phyloP scores from a whole-genome alignment of 805 yeast species.

The Candida morakotiae region DNA sequence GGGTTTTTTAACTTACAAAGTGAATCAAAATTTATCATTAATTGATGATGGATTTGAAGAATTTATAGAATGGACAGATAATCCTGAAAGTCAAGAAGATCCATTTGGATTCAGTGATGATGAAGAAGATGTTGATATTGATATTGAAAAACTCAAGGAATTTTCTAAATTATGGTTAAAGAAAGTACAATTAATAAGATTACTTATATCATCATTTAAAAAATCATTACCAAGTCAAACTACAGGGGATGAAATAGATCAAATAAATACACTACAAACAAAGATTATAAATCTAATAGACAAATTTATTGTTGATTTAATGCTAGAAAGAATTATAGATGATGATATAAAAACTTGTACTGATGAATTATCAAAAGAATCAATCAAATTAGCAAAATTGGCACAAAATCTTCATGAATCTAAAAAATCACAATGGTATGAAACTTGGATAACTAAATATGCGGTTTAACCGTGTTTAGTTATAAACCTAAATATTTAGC shows the following conservation, averaged over 20 bases:
- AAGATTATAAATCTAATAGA: constrained; percentile 48
- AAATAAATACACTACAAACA: constrained; percentile 40
- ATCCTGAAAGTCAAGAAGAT: constrained; percentile 50
- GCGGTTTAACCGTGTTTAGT: constrained; percentile 9
- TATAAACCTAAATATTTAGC: constrained; percentile 55
- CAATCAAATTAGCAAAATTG: constrained; percentile 27
- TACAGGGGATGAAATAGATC: constrained; percentile 44
- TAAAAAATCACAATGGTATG: constrained; percentile 56
- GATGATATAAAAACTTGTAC: constrained; percentile 28
- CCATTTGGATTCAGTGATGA: constrained; percentile 48
- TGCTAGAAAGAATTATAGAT: constrained; percentile 43
- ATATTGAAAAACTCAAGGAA: constrained; percentile 25
- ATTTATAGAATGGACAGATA: constrained; percentile 62
- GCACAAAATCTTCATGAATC: constrained; percentile 48
- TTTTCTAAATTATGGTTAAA: constrained; percentile 48
- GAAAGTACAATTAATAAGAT: constrained; percentile 53
- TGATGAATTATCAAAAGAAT: constrained; percentile 19
- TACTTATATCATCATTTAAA: constrained; percentile 53
- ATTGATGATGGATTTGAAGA: constrained; percentile 58
- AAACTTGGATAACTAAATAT: constrained; percentile 50
- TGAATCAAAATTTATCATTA: constrained; percentile 44
- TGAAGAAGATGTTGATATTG: constrained; percentile 18
- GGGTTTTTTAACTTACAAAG: constrained; percentile 46
- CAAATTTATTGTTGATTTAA: constrained; percentile 53
- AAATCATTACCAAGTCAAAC: constrained; percentile 51